Conservation (phyloP, 2,329 filamentous ascomycete species). For the Diaporthe australafricana region DNA sequence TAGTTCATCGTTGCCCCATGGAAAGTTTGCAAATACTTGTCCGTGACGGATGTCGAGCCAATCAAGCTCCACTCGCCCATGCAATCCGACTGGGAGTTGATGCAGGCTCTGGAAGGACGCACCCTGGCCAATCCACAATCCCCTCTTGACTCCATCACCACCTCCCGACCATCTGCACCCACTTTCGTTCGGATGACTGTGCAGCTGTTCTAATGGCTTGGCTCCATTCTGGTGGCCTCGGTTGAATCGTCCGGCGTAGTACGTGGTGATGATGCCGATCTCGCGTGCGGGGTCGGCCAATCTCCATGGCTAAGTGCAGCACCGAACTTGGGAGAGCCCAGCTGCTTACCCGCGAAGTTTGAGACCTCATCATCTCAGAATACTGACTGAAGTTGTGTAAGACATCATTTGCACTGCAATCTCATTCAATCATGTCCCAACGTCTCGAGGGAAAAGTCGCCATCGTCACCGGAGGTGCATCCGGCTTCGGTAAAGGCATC, state of each 20-base stretch:
- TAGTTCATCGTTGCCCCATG: too few species aligned
- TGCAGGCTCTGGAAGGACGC: too few species aligned
- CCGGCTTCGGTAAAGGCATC: conserved; percentile 68
- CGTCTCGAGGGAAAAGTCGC: conserved; percentile 66
- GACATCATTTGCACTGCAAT: too few species aligned
- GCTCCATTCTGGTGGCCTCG: background rate
- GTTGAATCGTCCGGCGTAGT: background rate
- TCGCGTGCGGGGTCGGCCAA: conserved; percentile 28
- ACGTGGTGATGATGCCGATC: conserved; percentile 19
- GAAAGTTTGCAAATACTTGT: too few species aligned
- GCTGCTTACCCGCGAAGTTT: background rate
- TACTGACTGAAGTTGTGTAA: background rate
- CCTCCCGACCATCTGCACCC: background rate
- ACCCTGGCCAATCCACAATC: background rate
- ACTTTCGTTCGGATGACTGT: background rate
- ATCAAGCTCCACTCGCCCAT: too few species aligned
- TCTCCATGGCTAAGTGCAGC: background rate
- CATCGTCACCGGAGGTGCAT: conserved; percentile 66
- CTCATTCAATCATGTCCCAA: conserved; percentile 31
- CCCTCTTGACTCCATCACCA: background rate
- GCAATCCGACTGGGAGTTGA: too few species aligned
- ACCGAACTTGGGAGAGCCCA: background rate
- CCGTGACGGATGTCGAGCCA: too few species aligned
- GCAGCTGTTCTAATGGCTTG: conserved; percentile 3
- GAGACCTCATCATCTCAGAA: background rate